Evolutionary conservation across 805 yeast species (phyloP).

Genomic region (Priceomyces castillae): DNA sequence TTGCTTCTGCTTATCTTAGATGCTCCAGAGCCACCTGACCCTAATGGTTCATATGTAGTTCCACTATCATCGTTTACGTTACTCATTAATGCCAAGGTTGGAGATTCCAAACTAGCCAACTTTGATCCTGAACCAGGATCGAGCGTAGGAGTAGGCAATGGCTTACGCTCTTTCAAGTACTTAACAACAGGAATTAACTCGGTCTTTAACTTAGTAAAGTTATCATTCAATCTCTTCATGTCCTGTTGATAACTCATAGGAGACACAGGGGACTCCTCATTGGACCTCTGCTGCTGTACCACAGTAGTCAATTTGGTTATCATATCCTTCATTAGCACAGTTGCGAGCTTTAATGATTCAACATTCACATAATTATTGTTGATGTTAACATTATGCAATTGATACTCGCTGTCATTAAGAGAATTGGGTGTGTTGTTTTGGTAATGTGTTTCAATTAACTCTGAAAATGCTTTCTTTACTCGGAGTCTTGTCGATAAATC

Average conservation of each 20-base stretch:
- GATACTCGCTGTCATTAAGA: slow-evolving; percentile 26
- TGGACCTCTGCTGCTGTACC: slow-evolving; percentile 16
- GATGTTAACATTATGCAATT: slow-evolving; percentile 29
- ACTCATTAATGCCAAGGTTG: slow-evolving; percentile 26
- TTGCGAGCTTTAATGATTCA: slow-evolving; percentile 37
- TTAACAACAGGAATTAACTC: slow-evolving; percentile 65
- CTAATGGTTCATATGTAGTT: neutral
- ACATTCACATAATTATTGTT: slow-evolving; percentile 34
- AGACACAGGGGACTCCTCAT: slow-evolving; percentile 14
- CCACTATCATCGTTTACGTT: slow-evolving; percentile 9
- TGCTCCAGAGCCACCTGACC: slow-evolving; percentile 1
- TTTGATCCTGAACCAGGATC: slow-evolving; percentile 43
- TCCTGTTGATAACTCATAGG: slow-evolving; percentile 22
- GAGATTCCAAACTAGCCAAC: slow-evolving; percentile 20
- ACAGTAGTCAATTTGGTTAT: slow-evolving; percentile 21
- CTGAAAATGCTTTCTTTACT: slow-evolving; percentile 59
- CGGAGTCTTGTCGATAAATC: slow-evolving; percentile 54
- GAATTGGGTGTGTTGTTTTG: slow-evolving; percentile 22
- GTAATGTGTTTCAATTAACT: slow-evolving; percentile 42
- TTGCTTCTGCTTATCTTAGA: slow-evolving; percentile 9
- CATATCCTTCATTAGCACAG: slow-evolving; percentile 36
- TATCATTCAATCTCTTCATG: slow-evolving; percentile 47
- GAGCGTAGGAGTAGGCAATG: slow-evolving; percentile 62
- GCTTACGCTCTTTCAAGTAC: slow-evolving; percentile 60
- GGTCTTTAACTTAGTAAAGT: slow-evolving; percentile 54